phyloP scores from a whole-genome alignment of 495 filamentous ascomycete genomes.

The Achaetomiella virescens region DNA sequence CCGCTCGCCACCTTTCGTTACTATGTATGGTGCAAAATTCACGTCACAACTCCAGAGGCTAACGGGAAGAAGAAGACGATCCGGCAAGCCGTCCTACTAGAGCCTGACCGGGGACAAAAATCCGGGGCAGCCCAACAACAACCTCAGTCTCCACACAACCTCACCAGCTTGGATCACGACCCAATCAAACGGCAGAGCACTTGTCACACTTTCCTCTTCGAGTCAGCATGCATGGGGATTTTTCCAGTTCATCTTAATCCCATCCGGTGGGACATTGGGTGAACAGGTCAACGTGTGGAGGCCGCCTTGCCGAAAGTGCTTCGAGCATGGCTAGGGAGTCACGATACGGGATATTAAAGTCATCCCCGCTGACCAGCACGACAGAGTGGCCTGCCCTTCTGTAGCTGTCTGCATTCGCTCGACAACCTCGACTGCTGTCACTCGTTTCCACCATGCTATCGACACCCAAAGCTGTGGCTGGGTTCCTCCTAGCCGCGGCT shows the following conservation, averaged over 20 bases:
- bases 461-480: neutral
- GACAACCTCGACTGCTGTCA: neutral
- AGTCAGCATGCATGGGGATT: no score
- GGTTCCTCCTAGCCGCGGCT: neutral
- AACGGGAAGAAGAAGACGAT: neutral
- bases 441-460: neutral
- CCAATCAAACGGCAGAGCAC: no score
- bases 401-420: neutral
- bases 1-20: neutral
- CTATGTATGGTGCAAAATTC: neutral
- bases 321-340: no score
- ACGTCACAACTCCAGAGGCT: neutral
- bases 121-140: neutral
- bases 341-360: no score
- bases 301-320: no score
- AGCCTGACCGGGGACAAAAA: neutral
- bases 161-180: no score
- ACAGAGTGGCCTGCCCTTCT: neutral
- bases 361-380: no score
- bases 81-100: neutral
- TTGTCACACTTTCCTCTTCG: no score
- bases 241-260: no score
- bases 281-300: no score
- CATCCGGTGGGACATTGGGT: no score
- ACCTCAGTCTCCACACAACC: neutral